Evolutionary conservation across 78 protist species (phyloP).

Genomic region (Dictyostelium firmibasis): DNA sequence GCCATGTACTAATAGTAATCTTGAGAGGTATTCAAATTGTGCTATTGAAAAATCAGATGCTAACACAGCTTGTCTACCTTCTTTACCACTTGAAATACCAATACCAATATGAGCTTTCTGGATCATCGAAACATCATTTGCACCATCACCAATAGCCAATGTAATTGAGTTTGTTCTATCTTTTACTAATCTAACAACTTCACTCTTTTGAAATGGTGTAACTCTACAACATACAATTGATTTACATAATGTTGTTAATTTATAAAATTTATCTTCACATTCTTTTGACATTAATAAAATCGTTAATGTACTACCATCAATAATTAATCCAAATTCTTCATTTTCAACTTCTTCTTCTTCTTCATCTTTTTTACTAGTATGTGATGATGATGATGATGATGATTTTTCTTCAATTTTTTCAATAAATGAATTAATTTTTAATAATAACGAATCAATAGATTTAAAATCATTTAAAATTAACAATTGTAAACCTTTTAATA

Average conservation of each 20-base stretch:
- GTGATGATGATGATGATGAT: too few species aligned
- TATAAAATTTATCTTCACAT: constrained; percentile 30
- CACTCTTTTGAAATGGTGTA: constrained; percentile 90
- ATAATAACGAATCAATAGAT: neutral
- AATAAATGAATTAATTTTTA: neutral
- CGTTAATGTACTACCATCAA: constrained; percentile 64
- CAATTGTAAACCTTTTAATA: constrained; percentile 13
- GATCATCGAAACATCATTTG: constrained; percentile 89
- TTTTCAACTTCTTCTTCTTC: neutral
- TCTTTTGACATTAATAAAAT: constrained; percentile 1
- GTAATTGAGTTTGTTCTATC: constrained; percentile 67
- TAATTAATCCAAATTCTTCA: constrained; percentile 33
- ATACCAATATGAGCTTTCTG: constrained; percentile 92
- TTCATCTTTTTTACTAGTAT: too few species aligned
- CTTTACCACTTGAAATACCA: constrained; percentile 93
- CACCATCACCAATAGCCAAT: constrained; percentile 85
- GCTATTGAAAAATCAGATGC: constrained; percentile 72
- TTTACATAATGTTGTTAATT: constrained; percentile 41
- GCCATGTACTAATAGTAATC: constrained; percentile 91
- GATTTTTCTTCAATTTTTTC: neutral
- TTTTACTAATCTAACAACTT: constrained; percentile 52
- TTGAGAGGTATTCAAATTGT: constrained; percentile 62
- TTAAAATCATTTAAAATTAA: constrained; percentile 18
- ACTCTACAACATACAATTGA: constrained; percentile 93
- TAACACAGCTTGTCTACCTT: constrained; percentile 87